A percentile compares a stretch with the other conserved stretches of the same genome.
These are phyloP conservation scores for Mortierella sp. DNA, from an alignment of 371 early-diverging fungal species.

Conservation along the genomic window DNA sequence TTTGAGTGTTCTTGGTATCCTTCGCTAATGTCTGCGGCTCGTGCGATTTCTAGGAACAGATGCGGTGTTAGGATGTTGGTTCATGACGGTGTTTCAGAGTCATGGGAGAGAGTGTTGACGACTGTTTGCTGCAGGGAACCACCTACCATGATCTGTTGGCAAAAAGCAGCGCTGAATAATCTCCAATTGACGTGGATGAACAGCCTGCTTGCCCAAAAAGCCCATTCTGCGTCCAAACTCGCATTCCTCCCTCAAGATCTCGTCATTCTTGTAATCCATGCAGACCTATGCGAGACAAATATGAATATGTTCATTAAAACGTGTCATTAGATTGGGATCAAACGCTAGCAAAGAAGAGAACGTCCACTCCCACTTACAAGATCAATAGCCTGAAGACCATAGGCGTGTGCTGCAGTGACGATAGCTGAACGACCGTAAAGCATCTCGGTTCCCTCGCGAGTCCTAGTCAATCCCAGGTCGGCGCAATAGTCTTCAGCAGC, in stretches of 20 bases:
- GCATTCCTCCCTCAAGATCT: constrained; percentile 81
- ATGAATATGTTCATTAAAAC: not conserved
- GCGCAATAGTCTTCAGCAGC: constrained; percentile 97
- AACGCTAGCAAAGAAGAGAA: no score
- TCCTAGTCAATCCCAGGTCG: constrained; percentile 84
- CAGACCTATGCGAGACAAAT: constrained; percentile 69
- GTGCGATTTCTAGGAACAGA: constrained; percentile 59
- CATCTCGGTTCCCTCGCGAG: constrained; percentile 77
- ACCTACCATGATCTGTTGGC: constrained; percentile 79
- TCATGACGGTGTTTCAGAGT: no score
- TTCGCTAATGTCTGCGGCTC: constrained; percentile 72
- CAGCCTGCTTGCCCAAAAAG: constrained; percentile 91
- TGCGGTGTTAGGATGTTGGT: no score
- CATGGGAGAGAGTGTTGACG: no score
- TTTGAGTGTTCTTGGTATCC: constrained; percentile 72
- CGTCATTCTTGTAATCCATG: constrained; percentile 79
- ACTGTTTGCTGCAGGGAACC: no score
- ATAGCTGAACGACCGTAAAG: constrained; percentile 82
- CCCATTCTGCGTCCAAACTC: constrained; percentile 89
- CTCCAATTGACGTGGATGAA: constrained; percentile 91
- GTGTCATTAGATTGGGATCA: not conserved
- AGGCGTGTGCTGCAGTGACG: constrained; percentile 85
- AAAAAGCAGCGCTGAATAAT: constrained; percentile 81
- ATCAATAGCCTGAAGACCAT: constrained; percentile 90
- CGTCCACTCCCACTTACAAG: no score